phyloP scores from a whole-genome alignment of 208 protist genomes.

The Trypanosoma platydactyli region DNA sequence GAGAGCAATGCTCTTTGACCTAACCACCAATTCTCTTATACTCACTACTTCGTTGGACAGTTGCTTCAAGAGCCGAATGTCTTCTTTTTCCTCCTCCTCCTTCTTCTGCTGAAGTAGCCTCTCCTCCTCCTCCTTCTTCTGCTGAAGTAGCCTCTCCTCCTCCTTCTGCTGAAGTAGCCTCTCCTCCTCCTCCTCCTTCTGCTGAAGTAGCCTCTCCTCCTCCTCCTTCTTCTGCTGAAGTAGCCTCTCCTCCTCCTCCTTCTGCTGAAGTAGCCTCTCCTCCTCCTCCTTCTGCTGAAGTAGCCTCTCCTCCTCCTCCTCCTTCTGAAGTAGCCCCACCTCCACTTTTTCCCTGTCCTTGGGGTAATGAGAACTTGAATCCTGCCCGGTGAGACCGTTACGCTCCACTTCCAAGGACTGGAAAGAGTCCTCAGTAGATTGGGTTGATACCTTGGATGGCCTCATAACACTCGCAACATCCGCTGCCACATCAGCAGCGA shows the following conservation, averaged over 20 bases:
- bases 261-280: background rate
- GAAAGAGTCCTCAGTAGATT: background rate
- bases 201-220: background rate
- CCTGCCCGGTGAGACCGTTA: background rate
- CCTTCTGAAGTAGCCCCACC: conserved; percentile 1
- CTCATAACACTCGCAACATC: too few relatives aligned
- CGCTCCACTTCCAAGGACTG: background rate
- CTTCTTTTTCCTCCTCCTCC: background rate
- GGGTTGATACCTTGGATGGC: background rate
- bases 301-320: conserved; percentile 20
- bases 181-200: conserved; percentile 12
- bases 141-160: background rate
- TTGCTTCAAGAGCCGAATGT: background rate
- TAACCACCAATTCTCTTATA: background rate
- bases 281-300: conserved; percentile 18
- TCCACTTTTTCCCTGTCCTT: conserved; percentile 23
- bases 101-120: background rate
- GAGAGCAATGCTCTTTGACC: background rate
- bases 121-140: background rate
- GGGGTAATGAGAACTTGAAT: conserved; percentile 5
- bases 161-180: conserved; percentile 14
- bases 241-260: background rate
- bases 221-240: conserved; percentile 12
- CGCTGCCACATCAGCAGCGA: background rate
- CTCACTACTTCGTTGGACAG: background rate